Base-by-base conservation (phyloP, 257 asterid genomes). In the Solanum appendiculatum region DNA sequence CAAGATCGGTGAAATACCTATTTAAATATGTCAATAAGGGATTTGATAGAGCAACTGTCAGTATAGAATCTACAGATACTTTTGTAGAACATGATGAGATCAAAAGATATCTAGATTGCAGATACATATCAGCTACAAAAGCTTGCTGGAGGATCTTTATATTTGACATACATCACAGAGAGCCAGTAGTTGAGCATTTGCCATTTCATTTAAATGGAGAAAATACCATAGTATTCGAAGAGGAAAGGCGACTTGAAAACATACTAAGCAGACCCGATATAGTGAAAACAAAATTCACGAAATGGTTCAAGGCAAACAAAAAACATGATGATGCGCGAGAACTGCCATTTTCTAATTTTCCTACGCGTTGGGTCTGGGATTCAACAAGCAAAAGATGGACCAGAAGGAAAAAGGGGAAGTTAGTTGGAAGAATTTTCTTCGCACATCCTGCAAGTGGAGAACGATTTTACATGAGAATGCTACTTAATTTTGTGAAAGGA, bases 271-370 rank as follows among this genome's bases (percentile, higher is more conserved):
- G 0, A 13, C 11, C 5, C 0, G 6, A 11, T 34, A 16, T 33
- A 11, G 29, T 25, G 11, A 29, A 66, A 8, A 56, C 21, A 40
- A 63, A 20, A 48, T 48, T 60, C 23, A 85, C 16, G 2, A 15
- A 23, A 83, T 63, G 13, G 31, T 33, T 54, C 18, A 3, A 34
- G 29, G 6, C n/a, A 51, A 48, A 82, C 99, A 68, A 29, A 68
- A 33, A 15, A 68, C 12, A 27, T 13, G 18, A 13, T 18, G 77
- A 15, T 69, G n/a, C 7, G 6, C 0, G 15, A 33, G 29, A 20
- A 1, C 81, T 18, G 25, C 34, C 29, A 21, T 36, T 4, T 36
- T 70, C 44, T 0, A 5, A 72, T 18, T 36, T 20, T 34, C 40
- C 27, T 9, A 72, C 9, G 0, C 9, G 7, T 69, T 33, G 78